Evolutionary conservation across 176 grass and related monocot species (phyloP).

Genomic region (Zizania latifolia): DNA sequence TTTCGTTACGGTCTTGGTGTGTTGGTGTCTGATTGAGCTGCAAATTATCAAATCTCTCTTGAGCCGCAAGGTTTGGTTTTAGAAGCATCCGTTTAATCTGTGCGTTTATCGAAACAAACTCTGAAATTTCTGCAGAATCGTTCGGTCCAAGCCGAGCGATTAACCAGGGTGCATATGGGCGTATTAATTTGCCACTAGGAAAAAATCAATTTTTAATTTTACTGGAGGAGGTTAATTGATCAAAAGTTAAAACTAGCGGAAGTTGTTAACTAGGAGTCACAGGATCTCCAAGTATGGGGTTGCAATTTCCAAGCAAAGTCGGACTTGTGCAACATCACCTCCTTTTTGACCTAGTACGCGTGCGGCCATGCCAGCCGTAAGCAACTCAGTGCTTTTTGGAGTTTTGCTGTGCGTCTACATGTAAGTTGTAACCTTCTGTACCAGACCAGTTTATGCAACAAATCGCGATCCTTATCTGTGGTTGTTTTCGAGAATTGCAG

Average conservation of each 20-base stretch:
- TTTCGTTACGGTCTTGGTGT: neutral
- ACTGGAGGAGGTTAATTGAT: neutral
- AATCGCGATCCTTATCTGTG: neutral
- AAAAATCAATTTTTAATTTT: neutral
- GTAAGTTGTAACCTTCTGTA: neutral
- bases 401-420: conserved; percentile 18
- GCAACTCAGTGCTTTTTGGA: conserved; percentile 35
- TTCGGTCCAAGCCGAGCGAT: neutral
- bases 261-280: conserved; percentile 10
- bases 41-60: too few relatives aligned
- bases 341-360: conserved; percentile 42
- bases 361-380: conserved; percentile 32
- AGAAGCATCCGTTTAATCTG: neutral
- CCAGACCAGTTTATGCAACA: neutral
- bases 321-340: conserved; percentile 32
- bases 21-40: neutral
- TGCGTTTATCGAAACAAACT: neutral
- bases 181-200: neutral
- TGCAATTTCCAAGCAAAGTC: conserved; percentile 40
- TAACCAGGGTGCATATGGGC: neutral
- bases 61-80: neutral
- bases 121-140: neutral
- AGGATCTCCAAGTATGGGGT: conserved; percentile 26
- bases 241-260: neutral
- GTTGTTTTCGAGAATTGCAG: neutral